Percentiles rank a stretch among this genome's conserved stretches.
These are phyloP conservation scores for Eragrostis curvula DNA, from an alignment of 176 grass and related monocot species.

Conservation along the genomic window DNA sequence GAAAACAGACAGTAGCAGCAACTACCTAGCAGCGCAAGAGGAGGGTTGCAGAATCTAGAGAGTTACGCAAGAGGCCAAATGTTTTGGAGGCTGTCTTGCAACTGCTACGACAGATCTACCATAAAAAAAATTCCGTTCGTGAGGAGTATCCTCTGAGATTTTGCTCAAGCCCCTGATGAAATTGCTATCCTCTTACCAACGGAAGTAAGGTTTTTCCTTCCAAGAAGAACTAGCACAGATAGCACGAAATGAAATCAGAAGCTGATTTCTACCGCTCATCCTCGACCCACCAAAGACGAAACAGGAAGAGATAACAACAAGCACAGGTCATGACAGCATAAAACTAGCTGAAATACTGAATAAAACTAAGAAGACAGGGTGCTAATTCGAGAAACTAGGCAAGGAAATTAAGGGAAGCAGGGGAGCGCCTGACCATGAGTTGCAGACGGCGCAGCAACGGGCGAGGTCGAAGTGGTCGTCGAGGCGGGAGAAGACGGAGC, in stretches of 20 bases:
- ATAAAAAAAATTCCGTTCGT: neutral
- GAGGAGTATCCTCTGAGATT: neutral
- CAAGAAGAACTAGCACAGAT: neutral
- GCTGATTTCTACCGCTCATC: neutral
- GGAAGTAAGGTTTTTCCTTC: neutral
- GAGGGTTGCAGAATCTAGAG: neutral
- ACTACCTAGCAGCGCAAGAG: neutral
- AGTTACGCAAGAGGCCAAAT: neutral
- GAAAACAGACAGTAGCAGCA: neutral
- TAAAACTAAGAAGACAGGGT: neutral
- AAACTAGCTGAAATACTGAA: no score
- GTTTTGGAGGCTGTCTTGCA: neutral
- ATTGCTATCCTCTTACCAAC: neutral
- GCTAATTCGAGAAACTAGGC: conserved; percentile 14
- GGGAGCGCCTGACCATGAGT: conserved; percentile 58
- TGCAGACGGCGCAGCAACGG: conserved; percentile 90
- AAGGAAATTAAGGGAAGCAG: neutral
- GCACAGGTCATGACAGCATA: neutral
- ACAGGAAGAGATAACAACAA: neutral
- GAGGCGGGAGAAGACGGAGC: conserved; percentile 67
- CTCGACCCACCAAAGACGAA: neutral
- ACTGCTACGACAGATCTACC: neutral
- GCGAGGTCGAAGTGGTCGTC: conserved; percentile 89
- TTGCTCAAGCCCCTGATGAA: conserved; percentile 8
- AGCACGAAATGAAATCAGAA: neutral